phyloP scores from a whole-genome alignment of 768 basidiomycete species.

The Boletus rubescentipes region DNA sequence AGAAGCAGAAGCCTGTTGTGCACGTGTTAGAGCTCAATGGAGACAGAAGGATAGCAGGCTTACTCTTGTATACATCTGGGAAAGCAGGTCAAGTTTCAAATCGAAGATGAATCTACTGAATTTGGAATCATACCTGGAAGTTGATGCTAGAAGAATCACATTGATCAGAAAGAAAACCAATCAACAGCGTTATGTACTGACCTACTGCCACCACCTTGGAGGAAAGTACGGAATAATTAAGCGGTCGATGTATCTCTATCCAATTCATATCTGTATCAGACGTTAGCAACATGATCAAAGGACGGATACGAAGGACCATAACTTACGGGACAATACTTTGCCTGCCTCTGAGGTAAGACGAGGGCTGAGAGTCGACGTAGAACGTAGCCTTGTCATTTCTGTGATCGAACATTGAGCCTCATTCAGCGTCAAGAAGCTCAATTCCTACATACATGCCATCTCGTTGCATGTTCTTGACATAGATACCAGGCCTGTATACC shows the following conservation, averaged over 20 bases:
- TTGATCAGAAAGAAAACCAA: not conserved
- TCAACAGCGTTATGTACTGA: slow-evolving; percentile 19
- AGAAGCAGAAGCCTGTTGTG: slow-evolving; percentile 58
- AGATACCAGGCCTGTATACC: slow-evolving; percentile 73
- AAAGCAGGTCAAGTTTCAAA: not conserved
- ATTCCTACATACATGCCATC: slow-evolving; percentile 56
- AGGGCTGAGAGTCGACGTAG: slow-evolving; percentile 60
- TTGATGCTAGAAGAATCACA: slow-evolving; percentile 51
- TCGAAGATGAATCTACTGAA: not conserved
- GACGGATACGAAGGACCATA: not conserved
- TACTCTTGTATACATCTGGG: slow-evolving; percentile 64
- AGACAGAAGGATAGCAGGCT: not conserved
- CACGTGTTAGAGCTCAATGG: not conserved
- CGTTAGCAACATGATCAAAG: not conserved
- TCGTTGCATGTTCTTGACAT: slow-evolving; percentile 68
- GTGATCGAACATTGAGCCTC: not conserved
- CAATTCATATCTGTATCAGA: slow-evolving; percentile 28
- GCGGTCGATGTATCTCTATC: not conserved
- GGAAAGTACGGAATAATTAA: not conserved
- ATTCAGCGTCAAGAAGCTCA: not conserved
- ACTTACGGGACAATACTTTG: slow-evolving; percentile 67
- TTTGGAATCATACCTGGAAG: slow-evolving; percentile 50
- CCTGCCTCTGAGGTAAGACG: slow-evolving; percentile 59
- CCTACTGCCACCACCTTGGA: slow-evolving; percentile 55
- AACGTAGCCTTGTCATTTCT: slow-evolving; percentile 77